A percentile compares a stretch with the other conserved stretches of the same genome.
phyloP scores from a whole-genome alignment of 2,329 filamentous ascomycete species.

The Lachnellula hyalina region DNA sequence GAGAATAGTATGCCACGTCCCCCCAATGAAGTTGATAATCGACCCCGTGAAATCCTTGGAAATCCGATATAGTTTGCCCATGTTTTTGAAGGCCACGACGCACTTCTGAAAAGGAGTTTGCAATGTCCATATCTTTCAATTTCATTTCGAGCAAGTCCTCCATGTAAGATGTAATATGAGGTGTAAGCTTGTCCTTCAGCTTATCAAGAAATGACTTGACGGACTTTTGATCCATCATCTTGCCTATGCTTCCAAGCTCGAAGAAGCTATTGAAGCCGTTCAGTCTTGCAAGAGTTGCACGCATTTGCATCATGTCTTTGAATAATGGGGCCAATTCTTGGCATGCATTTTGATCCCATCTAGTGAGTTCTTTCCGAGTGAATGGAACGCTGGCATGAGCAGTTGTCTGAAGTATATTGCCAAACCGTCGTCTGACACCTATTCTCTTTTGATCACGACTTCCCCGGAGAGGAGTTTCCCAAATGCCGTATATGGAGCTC shows the following conservation, averaged over 20 bases:
- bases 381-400: neutral
- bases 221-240: neutral
- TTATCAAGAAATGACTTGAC: neutral
- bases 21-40: neutral
- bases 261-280: neutral
- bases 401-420: neutral
- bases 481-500: neutral
- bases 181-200: neutral
- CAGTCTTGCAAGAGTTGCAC: neutral
- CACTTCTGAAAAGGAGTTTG: neutral
- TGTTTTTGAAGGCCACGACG: neutral
- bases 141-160: neutral
- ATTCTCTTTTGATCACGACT: neutral
- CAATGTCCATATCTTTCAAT: neutral
- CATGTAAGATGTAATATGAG: neutral
- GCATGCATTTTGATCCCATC: neutral
- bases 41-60: neutral
- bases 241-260: neutral
- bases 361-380: neutral
- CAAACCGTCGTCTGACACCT: neutral
- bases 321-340: neutral
- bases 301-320: neutral
- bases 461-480: neutral
- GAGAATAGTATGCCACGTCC: neutral
- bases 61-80: neutral